Evolutionary conservation across 495 filamentous ascomycete genomes (phyloP).

Genomic region (Schizothecium vesticola): DNA sequence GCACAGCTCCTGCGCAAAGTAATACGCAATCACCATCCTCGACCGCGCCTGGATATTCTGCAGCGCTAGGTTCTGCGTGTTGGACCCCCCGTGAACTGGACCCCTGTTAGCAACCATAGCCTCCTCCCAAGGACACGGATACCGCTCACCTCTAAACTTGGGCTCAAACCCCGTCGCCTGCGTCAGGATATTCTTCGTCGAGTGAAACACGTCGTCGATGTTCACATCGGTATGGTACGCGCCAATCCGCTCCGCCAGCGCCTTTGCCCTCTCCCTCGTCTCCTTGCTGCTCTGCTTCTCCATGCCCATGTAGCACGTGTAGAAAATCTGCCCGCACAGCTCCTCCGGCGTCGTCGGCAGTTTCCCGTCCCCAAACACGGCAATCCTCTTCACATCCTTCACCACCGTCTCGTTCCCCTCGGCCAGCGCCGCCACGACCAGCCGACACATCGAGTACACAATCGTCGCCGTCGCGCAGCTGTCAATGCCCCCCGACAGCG

Average conservation of each 20-base stretch:
- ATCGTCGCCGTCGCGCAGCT: constrained; percentile 55
- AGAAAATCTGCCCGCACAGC: constrained; percentile 59
- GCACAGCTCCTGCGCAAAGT: neutral
- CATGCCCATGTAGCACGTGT: constrained; percentile 81
- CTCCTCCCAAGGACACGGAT: neutral
- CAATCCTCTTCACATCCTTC: constrained; percentile 59
- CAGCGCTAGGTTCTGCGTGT: constrained; percentile 49
- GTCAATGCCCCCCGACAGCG: constrained; percentile 71
- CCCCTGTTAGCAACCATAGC: neutral
- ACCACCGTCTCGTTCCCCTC: constrained; percentile 61
- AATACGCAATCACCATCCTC: constrained; percentile 77
- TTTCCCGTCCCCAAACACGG: constrained; percentile 47
- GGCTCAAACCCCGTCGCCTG: constrained; percentile 36
- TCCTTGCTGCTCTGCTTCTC: constrained; percentile 61
- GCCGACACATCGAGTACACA: constrained; percentile 72
- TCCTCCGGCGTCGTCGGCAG: constrained; percentile 57
- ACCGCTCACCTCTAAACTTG: constrained; percentile 50
- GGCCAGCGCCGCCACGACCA: constrained; percentile 61
- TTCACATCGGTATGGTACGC: constrained; percentile 69
- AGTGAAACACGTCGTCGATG: constrained; percentile 58
- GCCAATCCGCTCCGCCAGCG: constrained; percentile 65
- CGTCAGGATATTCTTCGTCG: constrained; percentile 32
- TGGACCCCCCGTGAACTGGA: constrained; percentile 19
- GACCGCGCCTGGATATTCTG: constrained; percentile 79
- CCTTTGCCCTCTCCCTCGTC: constrained; percentile 65